Evolutionary conservation across 225 moss, liverwort and hornwort species (phyloP).

Genomic region (Pseudoscleropodium purum): DNA sequence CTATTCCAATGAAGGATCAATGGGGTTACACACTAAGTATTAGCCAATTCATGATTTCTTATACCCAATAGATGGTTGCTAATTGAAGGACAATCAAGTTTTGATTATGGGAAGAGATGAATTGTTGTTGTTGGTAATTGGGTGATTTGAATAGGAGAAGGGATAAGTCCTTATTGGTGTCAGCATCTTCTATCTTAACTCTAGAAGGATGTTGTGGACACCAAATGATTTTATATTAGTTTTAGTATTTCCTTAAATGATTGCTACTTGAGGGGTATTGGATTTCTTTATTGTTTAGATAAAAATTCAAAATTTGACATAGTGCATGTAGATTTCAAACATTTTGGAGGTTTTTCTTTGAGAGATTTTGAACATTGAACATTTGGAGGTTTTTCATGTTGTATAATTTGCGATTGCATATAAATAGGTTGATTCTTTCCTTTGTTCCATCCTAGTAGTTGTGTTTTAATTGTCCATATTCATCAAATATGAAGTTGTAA

Average conservation of each 20-base stretch:
- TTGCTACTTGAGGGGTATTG: neutral
- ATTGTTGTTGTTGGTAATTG: neutral
- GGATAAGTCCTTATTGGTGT: neutral
- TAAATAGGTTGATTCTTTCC: neutral
- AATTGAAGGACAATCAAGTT: neutral
- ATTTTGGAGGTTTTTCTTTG: neutral
- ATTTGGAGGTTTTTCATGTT: neutral
- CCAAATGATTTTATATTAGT: neutral
- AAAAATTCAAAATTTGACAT: neutral
- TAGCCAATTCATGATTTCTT: neutral
- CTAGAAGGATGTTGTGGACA: too few species aligned
- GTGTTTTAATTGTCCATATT: accelerated
- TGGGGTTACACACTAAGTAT: too few species aligned
- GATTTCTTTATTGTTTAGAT: neutral
- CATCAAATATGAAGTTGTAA: neutral
- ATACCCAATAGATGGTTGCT: neutral
- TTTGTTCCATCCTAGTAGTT: neutral
- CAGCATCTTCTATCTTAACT: too few species aligned
- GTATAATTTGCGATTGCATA: accelerated
- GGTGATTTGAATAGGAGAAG: too few species aligned
- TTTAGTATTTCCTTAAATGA: neutral
- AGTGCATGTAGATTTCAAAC: neutral
- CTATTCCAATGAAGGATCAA: too few species aligned
- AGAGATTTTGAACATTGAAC: too few species aligned
- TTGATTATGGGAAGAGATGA: neutral